Evolutionary conservation across 768 basidiomycete species (phyloP), one percentile per base, ranked within the genome.

Genomic region (Chlorophyllum brunneum): DNA sequence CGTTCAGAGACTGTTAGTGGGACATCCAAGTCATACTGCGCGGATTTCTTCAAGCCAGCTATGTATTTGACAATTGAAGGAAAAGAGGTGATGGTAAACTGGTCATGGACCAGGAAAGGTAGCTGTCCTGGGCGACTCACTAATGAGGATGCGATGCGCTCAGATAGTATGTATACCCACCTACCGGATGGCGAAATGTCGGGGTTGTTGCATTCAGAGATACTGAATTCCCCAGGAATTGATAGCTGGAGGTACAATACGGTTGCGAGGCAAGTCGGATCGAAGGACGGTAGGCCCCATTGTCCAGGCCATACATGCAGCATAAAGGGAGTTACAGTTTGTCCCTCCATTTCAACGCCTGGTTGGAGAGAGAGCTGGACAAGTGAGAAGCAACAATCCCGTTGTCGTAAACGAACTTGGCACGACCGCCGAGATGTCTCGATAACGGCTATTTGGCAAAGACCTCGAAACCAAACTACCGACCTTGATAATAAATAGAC

Each of bases 121-220:
- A 92, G 72, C 60, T 82, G 82, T 13, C 89, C 88, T 91, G 45
- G 52, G 38, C 36, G 8, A 41, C 57, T 40, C 56, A 31, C 38
- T 53, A 15, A 49, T 55, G 47, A 49, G 37, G 33, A 26, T 26
- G 26, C 16, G 31, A 24, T 16, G 33, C 16, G 16, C 31, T 13
- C 9, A 1, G 30, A 43, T 18, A 5, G 23, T 27, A 27, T 30
- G 29, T 36, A 46, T 41, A 67, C 64, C 58, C 56, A 73, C 80
- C 68, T 64, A 84, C 89, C 89, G 59, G 74, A 82, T 11, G 89
- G 87, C 42, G 89, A 88, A 18, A 75, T 55, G 68, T 90, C 87
- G 7, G 86, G 83, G 64, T 86, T 81, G 3, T 77, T 74, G 60
- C 80, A 85, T 66, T 83, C 79, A 30, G 71, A 68, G 23, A 92